A percentile compares a stretch with the other conserved stretches of the same genome.
Evolutionary conservation across 495 filamentous ascomycete genomes (phyloP).

Genomic region (Tuber borchii): DNA sequence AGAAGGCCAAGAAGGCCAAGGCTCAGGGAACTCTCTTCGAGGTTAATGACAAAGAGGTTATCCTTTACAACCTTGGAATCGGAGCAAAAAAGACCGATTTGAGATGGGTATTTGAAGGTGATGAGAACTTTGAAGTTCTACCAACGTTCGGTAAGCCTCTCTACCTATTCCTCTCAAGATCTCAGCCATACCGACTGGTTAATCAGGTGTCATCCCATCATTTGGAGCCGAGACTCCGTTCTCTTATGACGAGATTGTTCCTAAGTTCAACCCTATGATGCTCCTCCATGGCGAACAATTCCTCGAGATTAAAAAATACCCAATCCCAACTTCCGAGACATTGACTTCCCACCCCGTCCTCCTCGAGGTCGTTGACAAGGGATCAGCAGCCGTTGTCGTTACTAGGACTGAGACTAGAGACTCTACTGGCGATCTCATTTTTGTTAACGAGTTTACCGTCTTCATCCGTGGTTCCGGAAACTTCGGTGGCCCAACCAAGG

Average conservation of each 20-base stretch:
- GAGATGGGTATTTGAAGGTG: conserved; percentile 77
- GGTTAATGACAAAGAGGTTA: conserved; percentile 79
- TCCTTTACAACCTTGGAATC: conserved; percentile 91
- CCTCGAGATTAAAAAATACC: conserved; percentile 89
- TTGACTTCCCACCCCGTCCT: conserved; percentile 78
- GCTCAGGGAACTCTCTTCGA: conserved; percentile 69
- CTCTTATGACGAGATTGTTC: conserved; percentile 73
- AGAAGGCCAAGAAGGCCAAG: conserved; percentile 65
- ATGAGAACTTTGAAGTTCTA: conserved; percentile 82
- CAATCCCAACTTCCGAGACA: conserved; percentile 79
- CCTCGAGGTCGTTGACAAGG: conserved; percentile 93
- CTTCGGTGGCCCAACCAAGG: conserved; percentile 80
- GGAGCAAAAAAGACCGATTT: conserved; percentile 91
- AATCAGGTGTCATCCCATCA: conserved; percentile 64
- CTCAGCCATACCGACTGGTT: not conserved
- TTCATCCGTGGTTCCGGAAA: conserved; percentile 91
- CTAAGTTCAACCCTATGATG: conserved; percentile 98
- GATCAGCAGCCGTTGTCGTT: conserved; percentile 78
- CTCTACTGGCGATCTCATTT: conserved; percentile 75
- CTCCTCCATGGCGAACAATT: conserved; percentile 98
- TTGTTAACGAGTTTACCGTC: conserved; percentile 90
- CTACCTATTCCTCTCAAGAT: not conserved
- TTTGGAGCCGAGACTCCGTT: conserved; percentile 81
- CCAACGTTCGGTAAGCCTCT: conserved; percentile 66
- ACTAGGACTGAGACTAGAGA: conserved; percentile 72